These are phyloP conservation scores for Hansfordia pulvinata DNA, from an alignment of 2,329 filamentous ascomycete genomes.

Conservation along the genomic window DNA sequence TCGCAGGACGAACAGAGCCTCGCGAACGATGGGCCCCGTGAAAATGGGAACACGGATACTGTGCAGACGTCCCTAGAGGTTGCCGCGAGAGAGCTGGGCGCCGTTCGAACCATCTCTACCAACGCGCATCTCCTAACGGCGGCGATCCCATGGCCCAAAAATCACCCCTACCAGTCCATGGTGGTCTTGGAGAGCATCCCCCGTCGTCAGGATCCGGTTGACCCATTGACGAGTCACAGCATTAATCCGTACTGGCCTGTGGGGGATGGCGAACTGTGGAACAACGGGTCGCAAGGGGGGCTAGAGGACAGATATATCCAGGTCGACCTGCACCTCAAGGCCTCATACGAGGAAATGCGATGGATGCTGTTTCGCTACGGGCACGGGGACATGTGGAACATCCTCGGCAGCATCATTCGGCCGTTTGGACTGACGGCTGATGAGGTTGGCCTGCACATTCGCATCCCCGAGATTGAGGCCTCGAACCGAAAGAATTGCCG, in stretches of 20 bases:
- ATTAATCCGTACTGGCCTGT: too few relatives aligned
- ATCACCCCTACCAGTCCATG: too few relatives aligned
- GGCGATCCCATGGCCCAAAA: too few relatives aligned
- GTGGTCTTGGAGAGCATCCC: too few relatives aligned
- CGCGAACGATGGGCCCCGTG: background rate
- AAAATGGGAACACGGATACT: slow-evolving; percentile 4
- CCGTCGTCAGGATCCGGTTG: too few relatives aligned
- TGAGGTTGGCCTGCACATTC: slow-evolving; percentile 48
- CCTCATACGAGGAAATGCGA: slow-evolving; percentile 24
- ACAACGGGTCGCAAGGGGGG: too few relatives aligned
- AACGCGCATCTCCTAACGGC: too few relatives aligned
- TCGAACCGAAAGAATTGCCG: slow-evolving; percentile 40
- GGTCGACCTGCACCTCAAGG: slow-evolving; percentile 50
- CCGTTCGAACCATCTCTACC: too few relatives aligned
- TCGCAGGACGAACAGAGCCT: slow-evolving; percentile 14
- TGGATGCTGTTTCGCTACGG: slow-evolving; percentile 58
- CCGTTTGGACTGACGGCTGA: slow-evolving; percentile 53
- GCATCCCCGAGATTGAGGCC: slow-evolving; percentile 54
- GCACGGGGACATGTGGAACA: slow-evolving; percentile 59
- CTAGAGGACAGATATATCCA: too few relatives aligned
- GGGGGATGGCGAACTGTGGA: too few relatives aligned
- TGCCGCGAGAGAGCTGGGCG: too few relatives aligned
- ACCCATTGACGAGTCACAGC: too few relatives aligned
- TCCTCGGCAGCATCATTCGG: slow-evolving; percentile 49
- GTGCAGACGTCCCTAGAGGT: slow-evolving; percentile 24